Conservation (phyloP, 2,329 filamentous ascomycete species). For the Davidsoniella eucalypti region DNA sequence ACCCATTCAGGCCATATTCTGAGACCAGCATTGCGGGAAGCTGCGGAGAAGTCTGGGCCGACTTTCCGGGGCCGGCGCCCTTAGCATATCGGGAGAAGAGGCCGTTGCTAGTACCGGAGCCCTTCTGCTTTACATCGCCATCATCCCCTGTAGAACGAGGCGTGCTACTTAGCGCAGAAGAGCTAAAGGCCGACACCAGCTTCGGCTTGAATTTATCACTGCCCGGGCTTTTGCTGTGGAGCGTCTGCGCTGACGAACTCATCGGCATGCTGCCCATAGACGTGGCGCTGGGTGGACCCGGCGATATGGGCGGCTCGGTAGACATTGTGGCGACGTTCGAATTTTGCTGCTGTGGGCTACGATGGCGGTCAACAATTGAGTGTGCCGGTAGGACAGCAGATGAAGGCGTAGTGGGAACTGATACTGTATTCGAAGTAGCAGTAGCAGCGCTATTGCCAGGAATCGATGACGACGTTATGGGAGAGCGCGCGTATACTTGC, state of each 20-base stretch:
- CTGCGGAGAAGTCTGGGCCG: not conserved
- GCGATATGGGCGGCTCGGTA: too few species aligned
- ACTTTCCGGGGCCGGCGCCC: not conserved
- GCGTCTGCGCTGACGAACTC: too few species aligned
- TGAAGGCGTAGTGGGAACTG: not conserved
- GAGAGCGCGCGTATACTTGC: not conserved
- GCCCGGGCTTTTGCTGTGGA: not conserved
- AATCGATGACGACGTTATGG: not conserved
- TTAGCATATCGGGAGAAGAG: not conserved
- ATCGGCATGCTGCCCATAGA: not conserved
- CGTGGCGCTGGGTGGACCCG: not conserved
- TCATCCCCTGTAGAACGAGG: not conserved
- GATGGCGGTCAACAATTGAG: too few species aligned
- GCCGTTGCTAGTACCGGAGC: not conserved
- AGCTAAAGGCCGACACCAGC: slow-evolving; percentile 6
- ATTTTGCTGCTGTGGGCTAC: too few species aligned
- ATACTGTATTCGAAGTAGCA: not conserved
- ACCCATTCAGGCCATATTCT: not conserved
- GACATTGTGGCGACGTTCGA: too few species aligned
- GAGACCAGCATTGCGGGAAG: not conserved
- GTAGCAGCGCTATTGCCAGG: not conserved
- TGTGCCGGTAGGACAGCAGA: too few species aligned
- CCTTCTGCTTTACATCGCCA: too few species aligned
- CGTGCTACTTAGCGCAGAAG: slow-evolving; percentile 2
- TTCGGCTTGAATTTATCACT: slow-evolving; percentile 1